Evolutionary conservation across 441 rosid genomes (phyloP), one percentile per base, ranked within the genome.

Genomic region (Gossypium davidsonii): DNA sequence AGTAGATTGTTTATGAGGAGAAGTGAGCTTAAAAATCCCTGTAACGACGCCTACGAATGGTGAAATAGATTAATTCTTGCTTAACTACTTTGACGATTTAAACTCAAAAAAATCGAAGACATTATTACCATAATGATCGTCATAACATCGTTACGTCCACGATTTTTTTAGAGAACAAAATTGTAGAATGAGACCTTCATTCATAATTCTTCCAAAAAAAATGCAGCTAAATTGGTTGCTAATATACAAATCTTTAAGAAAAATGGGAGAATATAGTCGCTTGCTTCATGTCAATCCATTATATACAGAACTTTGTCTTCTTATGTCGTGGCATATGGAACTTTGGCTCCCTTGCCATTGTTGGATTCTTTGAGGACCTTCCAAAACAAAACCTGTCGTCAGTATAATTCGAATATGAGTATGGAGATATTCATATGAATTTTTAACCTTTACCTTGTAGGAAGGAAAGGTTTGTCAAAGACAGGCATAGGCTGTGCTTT

Each of bases 401-500:
- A 28, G 5, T 28, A 28, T 28, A 28, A 28, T 28, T 28, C 6
- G 34, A 28, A 28, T 28, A 28, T 28, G 34, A 28, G 34, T 28
- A 4, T 28, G 34, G 34, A 28, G 34, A 4, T 28, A 28, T 28
- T 28, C 34, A 4, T 55, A 1, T 18, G 59, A 55, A 8, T 10
- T 4, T 8, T 3, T 17, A 53, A 53, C 11, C 58, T 53, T 75
- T 78, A 89, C 99, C 96, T 90, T 82, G 85, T 90, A 34, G 99
- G 99, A 37, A 93, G 73, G 80, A 95, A 95, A 15, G 99, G 98
- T 77, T 91, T 79, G 80, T 95, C 97, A 18, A 95, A 95, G 81
- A 91, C 93, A 6, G 98, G 98, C 96, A 95, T 87, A 14, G 97
- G 98, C 74, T 92, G 98, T 34, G 99, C 99, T 75, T 91, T 95